Evolutionary conservation across 768 basidiomycete species (phyloP).

Genomic region (Lenzites betulinus): DNA sequence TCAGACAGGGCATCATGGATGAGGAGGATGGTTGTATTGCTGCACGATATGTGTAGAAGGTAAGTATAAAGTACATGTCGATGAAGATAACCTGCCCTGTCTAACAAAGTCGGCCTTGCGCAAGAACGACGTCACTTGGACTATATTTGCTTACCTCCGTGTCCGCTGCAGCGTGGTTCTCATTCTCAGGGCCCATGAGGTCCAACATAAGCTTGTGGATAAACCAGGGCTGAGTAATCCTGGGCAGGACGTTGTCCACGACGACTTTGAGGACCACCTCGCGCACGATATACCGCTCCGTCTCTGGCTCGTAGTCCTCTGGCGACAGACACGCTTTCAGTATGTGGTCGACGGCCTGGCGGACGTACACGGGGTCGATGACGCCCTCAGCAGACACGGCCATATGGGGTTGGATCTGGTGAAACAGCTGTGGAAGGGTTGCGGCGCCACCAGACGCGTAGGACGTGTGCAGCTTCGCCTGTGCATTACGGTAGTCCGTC

Average conservation of each 20-base stretch:
- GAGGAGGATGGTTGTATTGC: not conserved
- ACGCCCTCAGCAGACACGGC: conserved; percentile 68
- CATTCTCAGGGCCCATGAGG: conserved; percentile 53
- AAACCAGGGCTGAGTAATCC: conserved; percentile 89
- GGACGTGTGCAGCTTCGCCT: conserved; percentile 60
- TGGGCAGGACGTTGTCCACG: conserved; percentile 65
- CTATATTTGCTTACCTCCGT: conserved; percentile 24
- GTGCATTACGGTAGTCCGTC: conserved; percentile 73
- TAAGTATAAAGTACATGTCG: conserved; percentile 5
- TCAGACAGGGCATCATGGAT: not conserved
- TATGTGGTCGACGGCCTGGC: conserved; percentile 76
- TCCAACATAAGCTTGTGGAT: conserved; percentile 71
- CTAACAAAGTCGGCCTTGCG: not conserved
- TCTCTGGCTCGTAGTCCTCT: conserved; percentile 76
- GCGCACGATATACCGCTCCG: conserved; percentile 80
- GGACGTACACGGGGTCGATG: conserved; percentile 75
- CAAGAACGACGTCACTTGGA: conserved; percentile 1
- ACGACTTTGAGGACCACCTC: conserved; percentile 83
- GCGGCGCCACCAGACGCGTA: conserved; percentile 71
- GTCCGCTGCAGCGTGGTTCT: conserved; percentile 27
- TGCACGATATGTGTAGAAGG: not conserved
- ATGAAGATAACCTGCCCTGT: conserved; percentile 12
- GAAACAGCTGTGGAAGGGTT: conserved; percentile 68
- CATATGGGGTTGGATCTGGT: conserved; percentile 83
- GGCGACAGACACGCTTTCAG: conserved; percentile 72